Percentiles rank a stretch among this genome's conserved stretches.
These are phyloP conservation scores for Scenedesmus sp. DNA, from an alignment of 163 green algal genomes.

Conservation along the genomic window DNA sequence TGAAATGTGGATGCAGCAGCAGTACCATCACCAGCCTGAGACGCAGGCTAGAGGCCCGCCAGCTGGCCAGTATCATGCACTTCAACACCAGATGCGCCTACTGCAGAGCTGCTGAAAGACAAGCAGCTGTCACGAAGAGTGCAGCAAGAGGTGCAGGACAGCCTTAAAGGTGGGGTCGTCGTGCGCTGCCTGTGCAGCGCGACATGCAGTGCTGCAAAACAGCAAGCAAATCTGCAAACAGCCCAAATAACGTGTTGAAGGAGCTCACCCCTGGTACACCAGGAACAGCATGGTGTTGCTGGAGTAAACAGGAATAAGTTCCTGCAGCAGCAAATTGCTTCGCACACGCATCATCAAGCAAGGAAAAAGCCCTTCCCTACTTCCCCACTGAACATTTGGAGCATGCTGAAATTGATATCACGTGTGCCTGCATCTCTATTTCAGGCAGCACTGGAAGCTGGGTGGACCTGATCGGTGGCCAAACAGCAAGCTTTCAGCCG, in stretches of 20 bases:
- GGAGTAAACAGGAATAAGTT: too few species aligned
- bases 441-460: background rate
- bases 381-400: too few species aligned
- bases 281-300: too few species aligned
- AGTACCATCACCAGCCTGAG: background rate
- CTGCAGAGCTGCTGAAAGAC: conserved; percentile 18
- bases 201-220: too few species aligned
- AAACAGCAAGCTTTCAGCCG: background rate
- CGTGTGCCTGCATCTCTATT: background rate
- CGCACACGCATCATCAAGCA: too few species aligned
- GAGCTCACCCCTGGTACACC: too few species aligned
- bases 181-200: too few species aligned
- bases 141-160: conserved; percentile 22
- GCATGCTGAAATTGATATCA: background rate
- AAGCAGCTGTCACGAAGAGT: background rate
- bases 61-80: background rate
- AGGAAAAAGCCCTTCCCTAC: too few species aligned
- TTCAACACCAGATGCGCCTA: background rate
- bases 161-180: conserved; percentile 1
- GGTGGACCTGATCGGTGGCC: background rate
- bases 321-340: too few species aligned
- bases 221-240: background rate
- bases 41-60: too few species aligned
- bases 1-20: background rate
- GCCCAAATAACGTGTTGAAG: background rate